Evolutionary conservation across 768 basidiomycete genomes (phyloP), one percentile per base, ranked within the genome.

Genomic region (Podaxis mareebaensis): DNA sequence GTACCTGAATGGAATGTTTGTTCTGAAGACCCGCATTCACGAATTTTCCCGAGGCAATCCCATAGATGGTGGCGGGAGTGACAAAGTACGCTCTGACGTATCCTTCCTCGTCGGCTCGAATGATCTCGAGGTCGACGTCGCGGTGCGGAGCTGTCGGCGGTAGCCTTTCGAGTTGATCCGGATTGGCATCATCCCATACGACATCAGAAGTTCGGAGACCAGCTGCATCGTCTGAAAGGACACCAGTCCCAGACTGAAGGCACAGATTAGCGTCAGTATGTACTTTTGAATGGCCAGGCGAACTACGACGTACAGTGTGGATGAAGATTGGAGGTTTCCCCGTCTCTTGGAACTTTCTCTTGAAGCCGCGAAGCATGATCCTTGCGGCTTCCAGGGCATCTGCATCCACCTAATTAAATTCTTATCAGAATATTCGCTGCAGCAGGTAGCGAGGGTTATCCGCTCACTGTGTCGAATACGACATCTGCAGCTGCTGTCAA

Each of bases 61-160:
- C 85, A 64, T 83, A 87, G 49, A 87, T 82, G 1, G 82, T 85
- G 3, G 80, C 75, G 0, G 86, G 85, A 12, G 83, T 67, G 56
- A 88, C 67, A 61, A 87, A 84, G 69, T 85, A 83, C 0, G 82
- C 77, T 58, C 77, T 77, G 38, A 80, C 77, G 70, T 81, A 85
- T 17, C 82, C 85, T 75, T 81, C 72, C 44, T 74, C 73, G 65
- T 83, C 80, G 4, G 83, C 85, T 3, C 77, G 76, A 4, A 83
- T 73, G 42, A 87, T 60, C 4, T 71, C 67, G 22, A 82, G 68
- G 64, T 87, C 87, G 3, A 88, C 82, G 17, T 74, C 64, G 42
- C 84, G 79, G 66, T 86, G 84, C 0, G 75, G 72, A 59, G 81
- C 80, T 3, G 78, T 81, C 8, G 67, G 68, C 3, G 85, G 77